phyloP scores from a whole-genome alignment of 805 yeast species.

The Ogataea polymorpha region DNA sequence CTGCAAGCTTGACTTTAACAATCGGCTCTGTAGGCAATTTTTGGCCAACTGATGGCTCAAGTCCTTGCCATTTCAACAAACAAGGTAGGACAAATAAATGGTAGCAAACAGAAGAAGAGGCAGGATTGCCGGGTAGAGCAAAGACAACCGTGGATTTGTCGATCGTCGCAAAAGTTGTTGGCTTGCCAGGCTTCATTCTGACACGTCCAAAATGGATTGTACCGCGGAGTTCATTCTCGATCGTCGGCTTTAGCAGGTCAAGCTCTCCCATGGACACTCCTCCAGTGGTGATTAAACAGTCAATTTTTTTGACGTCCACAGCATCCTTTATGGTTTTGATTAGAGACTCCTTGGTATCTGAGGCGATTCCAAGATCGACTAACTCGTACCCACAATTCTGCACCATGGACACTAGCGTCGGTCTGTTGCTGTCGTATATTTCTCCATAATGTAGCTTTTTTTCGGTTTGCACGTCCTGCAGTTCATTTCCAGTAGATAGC shows the following conservation, averaged over 20 bases:
- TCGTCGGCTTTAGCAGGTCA: conserved; percentile 48
- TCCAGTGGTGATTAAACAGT: conserved; percentile 49
- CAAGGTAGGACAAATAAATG: conserved; percentile 48
- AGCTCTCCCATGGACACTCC: conserved; percentile 61
- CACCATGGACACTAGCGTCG: conserved; percentile 39
- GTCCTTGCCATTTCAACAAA: conserved; percentile 37
- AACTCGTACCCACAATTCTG: conserved; percentile 36
- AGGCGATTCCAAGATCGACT: conserved; percentile 49
- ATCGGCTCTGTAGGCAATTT: conserved; percentile 29
- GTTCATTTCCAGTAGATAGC: conserved; percentile 51
- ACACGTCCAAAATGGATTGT: conserved; percentile 52
- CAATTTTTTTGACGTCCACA: conserved; percentile 30
- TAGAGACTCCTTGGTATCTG: conserved; percentile 36
- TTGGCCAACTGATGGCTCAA: conserved; percentile 6
- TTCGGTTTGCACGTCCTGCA: conserved; percentile 35
- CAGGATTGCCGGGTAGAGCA: conserved; percentile 58
- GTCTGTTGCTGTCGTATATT: conserved; percentile 50
- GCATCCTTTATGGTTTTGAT: conserved; percentile 25
- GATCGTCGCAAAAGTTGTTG: conserved; percentile 55
- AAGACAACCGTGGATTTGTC: conserved; percentile 35
- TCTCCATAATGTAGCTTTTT: conserved; percentile 37
- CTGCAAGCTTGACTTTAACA: conserved; percentile 34
- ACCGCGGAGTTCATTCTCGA: conserved; percentile 41
- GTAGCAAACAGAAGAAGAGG: conserved; percentile 48
- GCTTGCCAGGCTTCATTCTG: conserved; percentile 60